phyloP scores from a whole-genome alignment of 805 yeast species.

The Candida wancherniae region DNA sequence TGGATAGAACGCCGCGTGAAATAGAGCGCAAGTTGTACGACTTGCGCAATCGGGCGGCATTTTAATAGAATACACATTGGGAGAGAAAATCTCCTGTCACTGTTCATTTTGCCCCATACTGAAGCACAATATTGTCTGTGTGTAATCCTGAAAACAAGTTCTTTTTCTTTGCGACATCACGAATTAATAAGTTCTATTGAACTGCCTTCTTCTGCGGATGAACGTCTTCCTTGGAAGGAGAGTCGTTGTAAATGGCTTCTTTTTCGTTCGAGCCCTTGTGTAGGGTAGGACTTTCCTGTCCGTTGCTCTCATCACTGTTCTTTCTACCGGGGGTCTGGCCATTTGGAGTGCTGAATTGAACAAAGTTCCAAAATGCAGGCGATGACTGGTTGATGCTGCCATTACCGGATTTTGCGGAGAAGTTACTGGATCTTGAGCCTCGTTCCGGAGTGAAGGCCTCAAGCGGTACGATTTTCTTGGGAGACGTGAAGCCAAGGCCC shows the following conservation, averaged over 20 bases:
- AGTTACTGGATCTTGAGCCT: conserved; percentile 27
- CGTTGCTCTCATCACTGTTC: conserved; percentile 34
- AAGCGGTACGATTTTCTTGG: conserved; percentile 38
- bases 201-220: too few relatives aligned
- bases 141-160: background rate
- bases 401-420: conserved; percentile 19
- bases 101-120: background rate
- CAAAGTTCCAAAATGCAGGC: conserved; percentile 92
- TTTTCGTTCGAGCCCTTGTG: conserved; percentile 17
- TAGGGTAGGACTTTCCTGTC: conserved; percentile 38
- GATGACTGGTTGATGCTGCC: conserved; percentile 53
- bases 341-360: conserved; percentile 59
- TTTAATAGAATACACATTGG: conserved; percentile 9
- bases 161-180: too few relatives aligned
- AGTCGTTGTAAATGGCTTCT: conserved; percentile 6
- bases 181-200: too few relatives aligned
- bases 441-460: conserved; percentile 44
- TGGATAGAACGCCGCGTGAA: conserved; percentile 46
- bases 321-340: conserved; percentile 41
- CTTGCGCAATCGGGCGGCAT: conserved; percentile 42
- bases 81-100: background rate
- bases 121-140: background rate
- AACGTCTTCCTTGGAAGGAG: conserved; percentile 7
- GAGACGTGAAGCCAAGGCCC: conserved; percentile 37
- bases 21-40: conserved; percentile 50